Evolutionary conservation across 257 asterid genomes (phyloP), one percentile per base, ranked within the genome.

Genomic region (Primulina huaijiensis): DNA sequence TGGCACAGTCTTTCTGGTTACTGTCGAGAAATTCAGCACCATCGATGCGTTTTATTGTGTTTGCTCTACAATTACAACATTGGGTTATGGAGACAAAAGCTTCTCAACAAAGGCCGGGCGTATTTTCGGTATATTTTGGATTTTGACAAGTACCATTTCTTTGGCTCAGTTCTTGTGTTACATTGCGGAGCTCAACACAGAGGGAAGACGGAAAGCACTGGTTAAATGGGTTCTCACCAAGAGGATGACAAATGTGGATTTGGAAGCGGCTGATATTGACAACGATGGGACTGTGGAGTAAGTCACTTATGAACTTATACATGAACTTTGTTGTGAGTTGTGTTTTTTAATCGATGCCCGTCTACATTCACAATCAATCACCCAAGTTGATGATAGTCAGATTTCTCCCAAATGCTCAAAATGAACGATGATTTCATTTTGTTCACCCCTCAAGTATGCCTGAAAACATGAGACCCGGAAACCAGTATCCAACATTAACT

Each of bases 81-180:
- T 94, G 65, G 99, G 97, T 3, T 94, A 94, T 33, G 99, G 99
- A 65, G 99, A 94, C 73, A 83, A 84, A 64, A 91, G 96, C 82
- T 94, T 94, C 82, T 83, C 99, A 16, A 88, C 96, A 3, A 79
- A 79, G 75, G 86, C 78, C 21, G 99, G 99, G 11, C 97, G 97
- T 2, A 10, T 91, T 38, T 89, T 94, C 43, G 96, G 97, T 2
- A 78, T 85, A 72, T 83, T 89, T 70, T 94, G 99, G 97, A 91
- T 94, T 64, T 81, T 94, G 79, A 64, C 83, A 0, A 79, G 97
- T 68, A 89, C 99, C 1, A 71, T 94, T 33, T 83, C 92, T 72
- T 74, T 94, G 79, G 97, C 93, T 40, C 97, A 80, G 77, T 80
- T 89, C 62, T 79, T 94, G 72, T 84, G 90, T 20, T 91, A 85